Evolutionary conservation across 345 rosid species (phyloP).

Genomic region (Eucalyptus regnans): DNA sequence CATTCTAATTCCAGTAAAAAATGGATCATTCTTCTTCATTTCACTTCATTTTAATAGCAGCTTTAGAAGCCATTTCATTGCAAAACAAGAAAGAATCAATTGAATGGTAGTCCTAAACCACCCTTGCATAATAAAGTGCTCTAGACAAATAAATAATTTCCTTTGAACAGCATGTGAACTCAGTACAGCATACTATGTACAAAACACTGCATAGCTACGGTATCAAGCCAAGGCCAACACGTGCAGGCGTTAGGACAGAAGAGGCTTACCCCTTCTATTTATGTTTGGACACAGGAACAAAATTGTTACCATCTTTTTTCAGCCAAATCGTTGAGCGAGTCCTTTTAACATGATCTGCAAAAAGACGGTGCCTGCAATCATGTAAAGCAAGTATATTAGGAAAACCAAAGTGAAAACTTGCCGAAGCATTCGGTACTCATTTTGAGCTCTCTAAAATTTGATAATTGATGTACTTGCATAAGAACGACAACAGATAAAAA

Average conservation of each 20-base stretch:
- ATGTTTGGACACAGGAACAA: conserved; percentile 23
- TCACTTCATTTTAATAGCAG: neutral
- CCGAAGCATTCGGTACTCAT: neutral
- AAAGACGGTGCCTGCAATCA: conserved; percentile 55
- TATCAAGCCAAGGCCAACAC: neutral
- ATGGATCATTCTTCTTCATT: neutral
- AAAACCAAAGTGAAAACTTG: neutral
- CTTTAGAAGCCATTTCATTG: neutral
- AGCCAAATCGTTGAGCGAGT: conserved; percentile 74
- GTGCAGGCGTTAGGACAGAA: neutral
- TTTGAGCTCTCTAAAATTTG: neutral
- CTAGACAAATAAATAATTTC: neutral
- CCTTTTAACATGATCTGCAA: conserved; percentile 49
- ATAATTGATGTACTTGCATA: neutral
- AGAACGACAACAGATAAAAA: neutral
- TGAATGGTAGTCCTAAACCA: neutral
- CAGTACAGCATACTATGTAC: neutral
- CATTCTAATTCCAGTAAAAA: neutral
- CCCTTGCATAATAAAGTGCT: neutral
- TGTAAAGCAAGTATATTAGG: neutral
- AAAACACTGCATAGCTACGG: neutral
- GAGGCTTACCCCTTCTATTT: neutral
- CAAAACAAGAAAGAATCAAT: neutral
- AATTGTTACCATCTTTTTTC: conserved; percentile 34
- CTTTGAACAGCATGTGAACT: neutral